Evolutionary conservation across 306 rosid genomes (phyloP).

Genomic region (Trifolium dubium): DNA sequence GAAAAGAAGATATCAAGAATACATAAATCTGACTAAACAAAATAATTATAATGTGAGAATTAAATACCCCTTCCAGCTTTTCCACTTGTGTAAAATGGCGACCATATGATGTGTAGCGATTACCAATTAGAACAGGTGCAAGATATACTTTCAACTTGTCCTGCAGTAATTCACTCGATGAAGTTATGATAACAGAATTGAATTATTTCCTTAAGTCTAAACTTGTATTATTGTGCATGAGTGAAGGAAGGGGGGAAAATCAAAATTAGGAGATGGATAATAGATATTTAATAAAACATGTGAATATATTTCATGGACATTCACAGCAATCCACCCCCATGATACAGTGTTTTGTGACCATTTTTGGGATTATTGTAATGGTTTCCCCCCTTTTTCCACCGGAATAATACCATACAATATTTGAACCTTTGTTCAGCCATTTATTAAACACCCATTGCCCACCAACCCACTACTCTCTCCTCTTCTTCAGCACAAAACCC

Average conservation of each 20-base stretch:
- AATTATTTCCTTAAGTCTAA: conserved; percentile 12
- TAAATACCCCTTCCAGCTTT: conserved; percentile 84
- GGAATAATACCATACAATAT: neutral
- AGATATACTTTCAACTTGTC: conserved; percentile 74
- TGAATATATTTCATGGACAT: neutral
- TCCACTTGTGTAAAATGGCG: conserved; percentile 90
- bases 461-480: neutral
- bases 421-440: neutral
- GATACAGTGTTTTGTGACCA: neutral
- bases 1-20: conserved; percentile 20
- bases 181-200: conserved; percentile 26
- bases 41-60: conserved; percentile 29
- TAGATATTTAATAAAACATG: conserved; percentile 25
- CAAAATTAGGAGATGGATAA: conserved; percentile 10
- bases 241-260: neutral
- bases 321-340: neutral
- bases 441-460: conserved; percentile 2
- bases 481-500: conserved; percentile 19
- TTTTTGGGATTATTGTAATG: neutral
- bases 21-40: conserved; percentile 12
- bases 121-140: conserved; percentile 78
- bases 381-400: neutral
- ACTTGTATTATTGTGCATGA: conserved; percentile 18
- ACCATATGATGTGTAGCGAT: conserved; percentile 91
- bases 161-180: conserved; percentile 55